Conservation (phyloP, 2,329 filamentous ascomycete species). For the Diaporthe sp. region DNA sequence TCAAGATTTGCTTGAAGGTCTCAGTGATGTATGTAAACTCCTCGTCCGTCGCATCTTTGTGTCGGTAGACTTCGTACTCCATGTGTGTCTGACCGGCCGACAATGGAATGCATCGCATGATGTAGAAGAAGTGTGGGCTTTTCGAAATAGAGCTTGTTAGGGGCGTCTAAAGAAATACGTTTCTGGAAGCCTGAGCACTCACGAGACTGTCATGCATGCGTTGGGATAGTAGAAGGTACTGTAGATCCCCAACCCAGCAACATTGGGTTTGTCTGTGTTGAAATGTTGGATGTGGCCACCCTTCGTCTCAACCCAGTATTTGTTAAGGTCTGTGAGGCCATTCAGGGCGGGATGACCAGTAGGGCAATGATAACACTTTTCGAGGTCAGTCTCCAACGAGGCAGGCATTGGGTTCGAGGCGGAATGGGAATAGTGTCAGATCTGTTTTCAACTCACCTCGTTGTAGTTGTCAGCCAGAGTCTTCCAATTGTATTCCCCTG, state of each 20-base stretch:
- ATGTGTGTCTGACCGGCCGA: conserved; percentile 53
- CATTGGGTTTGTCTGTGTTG: not conserved
- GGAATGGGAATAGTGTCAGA: too few relatives aligned
- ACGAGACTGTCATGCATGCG: not conserved
- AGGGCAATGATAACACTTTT: not conserved
- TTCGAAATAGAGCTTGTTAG: not conserved
- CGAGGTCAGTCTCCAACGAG: not conserved
- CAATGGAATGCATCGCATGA: conserved; percentile 59
- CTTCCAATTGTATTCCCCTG: conserved; percentile 70
- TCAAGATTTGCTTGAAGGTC: conserved; percentile 61
- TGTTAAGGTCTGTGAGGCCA: not conserved
- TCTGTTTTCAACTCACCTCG: conserved; percentile 44
- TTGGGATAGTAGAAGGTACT: not conserved
- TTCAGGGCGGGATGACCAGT: not conserved
- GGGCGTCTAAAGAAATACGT: too few relatives aligned
- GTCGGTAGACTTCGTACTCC: conserved; percentile 61
- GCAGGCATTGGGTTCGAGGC: not conserved
- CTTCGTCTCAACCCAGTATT: not conserved
- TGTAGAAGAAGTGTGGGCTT: conserved; percentile 55
- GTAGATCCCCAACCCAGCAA: not conserved
- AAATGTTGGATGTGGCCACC: not conserved
- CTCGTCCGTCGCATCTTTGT: conserved; percentile 56
- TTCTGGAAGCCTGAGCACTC: not conserved
- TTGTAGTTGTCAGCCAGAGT: conserved; percentile 73
- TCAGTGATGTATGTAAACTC: conserved; percentile 56